Conservation (phyloP, 2,329 filamentous ascomycete genomes). For the Pseudogymnoascus sp. region DNA sequence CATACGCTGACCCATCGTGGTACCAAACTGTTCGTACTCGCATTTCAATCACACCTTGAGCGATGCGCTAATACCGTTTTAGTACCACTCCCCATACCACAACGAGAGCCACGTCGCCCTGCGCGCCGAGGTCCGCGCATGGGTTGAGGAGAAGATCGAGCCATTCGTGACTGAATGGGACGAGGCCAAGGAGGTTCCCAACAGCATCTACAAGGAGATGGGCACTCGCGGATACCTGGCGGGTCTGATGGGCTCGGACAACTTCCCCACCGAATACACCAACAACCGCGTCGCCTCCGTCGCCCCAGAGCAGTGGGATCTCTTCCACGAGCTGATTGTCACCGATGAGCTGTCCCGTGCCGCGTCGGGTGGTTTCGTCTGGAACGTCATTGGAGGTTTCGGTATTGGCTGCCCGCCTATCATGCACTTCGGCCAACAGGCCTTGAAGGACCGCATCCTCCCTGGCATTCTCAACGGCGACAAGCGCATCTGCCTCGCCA, state of each 20-base stretch:
- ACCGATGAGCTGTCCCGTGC: slow-evolving; percentile 89
- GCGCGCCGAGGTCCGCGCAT: slow-evolving; percentile 81
- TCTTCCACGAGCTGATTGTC: slow-evolving; percentile 94
- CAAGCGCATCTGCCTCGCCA: slow-evolving; percentile 95
- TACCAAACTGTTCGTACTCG: slow-evolving; percentile 72
- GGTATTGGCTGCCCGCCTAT: slow-evolving; percentile 89
- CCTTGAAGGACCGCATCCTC: slow-evolving; percentile 75
- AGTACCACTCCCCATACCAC: slow-evolving; percentile 96
- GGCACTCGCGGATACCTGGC: slow-evolving; percentile 86
- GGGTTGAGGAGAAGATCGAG: slow-evolving; percentile 83
- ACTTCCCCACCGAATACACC: slow-evolving; percentile 67
- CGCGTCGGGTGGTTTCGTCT: slow-evolving; percentile 87
- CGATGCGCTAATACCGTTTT: slow-evolving; percentile 12
- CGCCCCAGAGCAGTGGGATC: slow-evolving; percentile 82
- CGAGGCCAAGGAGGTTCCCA: slow-evolving; percentile 82
- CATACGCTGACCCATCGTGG: slow-evolving; percentile 88
- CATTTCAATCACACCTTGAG: background rate
- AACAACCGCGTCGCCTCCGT: slow-evolving; percentile 68
- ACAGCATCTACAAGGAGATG: slow-evolving; percentile 90
- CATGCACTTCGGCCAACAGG: slow-evolving; percentile 75
- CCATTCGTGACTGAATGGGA: slow-evolving; percentile 95
- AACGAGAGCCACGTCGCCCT: slow-evolving; percentile 90
- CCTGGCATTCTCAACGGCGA: slow-evolving; percentile 83
- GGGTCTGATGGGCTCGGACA: slow-evolving; percentile 73
- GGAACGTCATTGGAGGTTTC: slow-evolving; percentile 95